phyloP scores from a whole-genome alignment of 768 basidiomycete genomes.

The Macrolepiota dolichaula region DNA sequence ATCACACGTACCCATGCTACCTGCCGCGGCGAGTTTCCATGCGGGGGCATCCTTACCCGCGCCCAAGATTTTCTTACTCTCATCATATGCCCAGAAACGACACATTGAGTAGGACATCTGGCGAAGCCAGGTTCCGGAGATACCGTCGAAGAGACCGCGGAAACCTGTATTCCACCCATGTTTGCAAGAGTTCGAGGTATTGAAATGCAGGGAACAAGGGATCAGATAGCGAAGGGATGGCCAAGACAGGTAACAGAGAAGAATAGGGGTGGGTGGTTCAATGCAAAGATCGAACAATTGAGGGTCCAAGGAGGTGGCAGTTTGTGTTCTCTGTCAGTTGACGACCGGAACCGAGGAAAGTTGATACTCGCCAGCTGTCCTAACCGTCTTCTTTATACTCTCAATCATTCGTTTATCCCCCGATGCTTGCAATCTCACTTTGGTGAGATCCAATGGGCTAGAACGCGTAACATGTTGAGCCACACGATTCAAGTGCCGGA shows the following conservation, averaged over 20 bases:
- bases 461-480: not conserved
- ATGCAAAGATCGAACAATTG: constrained; percentile 18
- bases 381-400: constrained; percentile 78
- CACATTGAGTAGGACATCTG: constrained; percentile 93
- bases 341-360: constrained; percentile 29
- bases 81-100: constrained; percentile 92
- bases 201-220: not conserved
- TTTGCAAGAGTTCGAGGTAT: not conserved
- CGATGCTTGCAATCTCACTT: constrained; percentile 88
- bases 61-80: constrained; percentile 81
- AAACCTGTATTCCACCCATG: constrained; percentile 33
- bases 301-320: not conserved
- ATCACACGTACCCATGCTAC: constrained; percentile 72
- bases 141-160: constrained; percentile 81
- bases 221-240: no score
- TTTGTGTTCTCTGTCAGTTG: not conserved
- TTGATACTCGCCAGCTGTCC: constrained; percentile 58
- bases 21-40: constrained; percentile 79
- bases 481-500: not conserved
- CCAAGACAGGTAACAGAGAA: constrained; percentile 9
- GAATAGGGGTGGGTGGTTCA: constrained; percentile 27
- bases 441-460: constrained; percentile 85
- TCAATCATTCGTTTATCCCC: constrained; percentile 90
- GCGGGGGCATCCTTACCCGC: constrained; percentile 70
- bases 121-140: constrained; percentile 83